Evolutionary conservation across 2,329 filamentous ascomycete genomes (phyloP).

Genomic region (Monosporascus sp.): DNA sequence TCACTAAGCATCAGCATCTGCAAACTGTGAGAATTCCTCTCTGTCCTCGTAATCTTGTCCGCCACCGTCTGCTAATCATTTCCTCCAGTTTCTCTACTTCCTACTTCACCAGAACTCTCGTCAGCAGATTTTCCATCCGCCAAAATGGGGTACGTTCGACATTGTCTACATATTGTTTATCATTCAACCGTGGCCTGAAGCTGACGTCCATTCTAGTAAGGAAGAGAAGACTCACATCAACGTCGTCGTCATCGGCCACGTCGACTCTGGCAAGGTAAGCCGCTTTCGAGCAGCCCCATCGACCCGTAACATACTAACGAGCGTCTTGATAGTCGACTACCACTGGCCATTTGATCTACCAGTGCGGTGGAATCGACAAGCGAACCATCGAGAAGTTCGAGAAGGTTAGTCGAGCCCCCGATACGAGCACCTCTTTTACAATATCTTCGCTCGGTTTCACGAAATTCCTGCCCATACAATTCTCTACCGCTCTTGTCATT

Average conservation of each 20-base stretch:
- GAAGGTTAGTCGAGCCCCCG: slow-evolving; percentile 65
- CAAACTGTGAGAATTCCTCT: slow-evolving; percentile 19
- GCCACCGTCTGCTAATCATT: slow-evolving; percentile 1
- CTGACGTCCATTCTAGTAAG: slow-evolving; percentile 57
- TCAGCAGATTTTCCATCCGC: slow-evolving; percentile 17
- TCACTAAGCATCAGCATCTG: slow-evolving; percentile 32
- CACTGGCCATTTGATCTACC: slow-evolving; percentile 96
- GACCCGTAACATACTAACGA: slow-evolving; percentile 19
- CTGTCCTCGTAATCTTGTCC: background rate
- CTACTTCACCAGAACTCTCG: slow-evolving; percentile 8
- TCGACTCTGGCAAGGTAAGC: slow-evolving; percentile 90
- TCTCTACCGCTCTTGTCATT: background rate
- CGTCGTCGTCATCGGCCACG: slow-evolving; percentile 93
- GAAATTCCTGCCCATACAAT: background rate
- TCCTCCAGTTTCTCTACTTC: slow-evolving; percentile 7
- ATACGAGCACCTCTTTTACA: background rate
- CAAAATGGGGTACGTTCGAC: slow-evolving; percentile 32
- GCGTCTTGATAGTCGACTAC: slow-evolving; percentile 26
- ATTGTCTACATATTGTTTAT: background rate
- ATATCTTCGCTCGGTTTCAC: background rate
- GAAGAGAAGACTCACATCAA: slow-evolving; percentile 94
- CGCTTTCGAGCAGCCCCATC: slow-evolving; percentile 15
- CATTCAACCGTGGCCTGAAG: background rate
- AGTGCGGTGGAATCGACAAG: slow-evolving; percentile 99
- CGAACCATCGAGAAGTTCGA: slow-evolving; percentile 99